Conservation (phyloP, 352 stramenopile genomes). For the Phytopythium chamaehyphon region DNA sequence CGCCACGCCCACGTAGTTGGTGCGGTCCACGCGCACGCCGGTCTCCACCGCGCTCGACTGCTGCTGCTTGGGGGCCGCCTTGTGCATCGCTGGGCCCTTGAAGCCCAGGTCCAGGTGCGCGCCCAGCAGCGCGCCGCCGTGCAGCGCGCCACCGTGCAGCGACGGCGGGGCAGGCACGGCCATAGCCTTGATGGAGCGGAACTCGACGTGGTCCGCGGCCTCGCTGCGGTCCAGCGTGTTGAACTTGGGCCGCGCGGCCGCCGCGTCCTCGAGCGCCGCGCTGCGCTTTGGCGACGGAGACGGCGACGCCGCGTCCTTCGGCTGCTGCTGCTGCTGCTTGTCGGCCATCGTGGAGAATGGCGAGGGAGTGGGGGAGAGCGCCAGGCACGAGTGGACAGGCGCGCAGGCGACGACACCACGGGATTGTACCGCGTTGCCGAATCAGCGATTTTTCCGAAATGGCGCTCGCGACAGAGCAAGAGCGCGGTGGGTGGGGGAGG, state of each 20-base stretch:
- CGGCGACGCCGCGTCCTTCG: conserved; percentile 44
- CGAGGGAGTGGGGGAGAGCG: background rate
- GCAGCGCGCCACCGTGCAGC: conserved; percentile 43
- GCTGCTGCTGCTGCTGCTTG: conserved; percentile 45
- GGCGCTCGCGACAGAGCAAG: too few relatives aligned
- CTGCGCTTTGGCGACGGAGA: conserved; percentile 1
- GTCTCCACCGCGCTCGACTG: conserved; percentile 18
- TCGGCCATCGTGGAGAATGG: conserved; percentile 13
- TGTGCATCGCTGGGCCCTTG: conserved; percentile 34
- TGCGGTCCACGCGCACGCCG: conserved; percentile 53
- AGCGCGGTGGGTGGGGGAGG: too few relatives aligned
- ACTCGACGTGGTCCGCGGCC: conserved; percentile 35
- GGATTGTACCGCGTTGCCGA: background rate
- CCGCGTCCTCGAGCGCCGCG: conserved; percentile 5
- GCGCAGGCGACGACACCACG: background rate
- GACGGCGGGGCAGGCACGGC: conserved; percentile 32
- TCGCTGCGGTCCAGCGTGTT: conserved; percentile 39
- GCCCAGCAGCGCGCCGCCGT: conserved; percentile 11
- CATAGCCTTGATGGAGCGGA: conserved; percentile 50
- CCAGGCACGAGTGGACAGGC: too few relatives aligned
- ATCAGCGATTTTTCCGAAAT: conserved; percentile 2
- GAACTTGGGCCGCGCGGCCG: conserved; percentile 23
- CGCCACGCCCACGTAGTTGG: conserved; percentile 71
- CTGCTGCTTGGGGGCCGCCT: conserved; percentile 16
- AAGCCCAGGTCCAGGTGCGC: conserved; percentile 20